Base-by-base conservation (phyloP, 352 stramenopile genomes). In the Phytophthora aleatoria region DNA sequence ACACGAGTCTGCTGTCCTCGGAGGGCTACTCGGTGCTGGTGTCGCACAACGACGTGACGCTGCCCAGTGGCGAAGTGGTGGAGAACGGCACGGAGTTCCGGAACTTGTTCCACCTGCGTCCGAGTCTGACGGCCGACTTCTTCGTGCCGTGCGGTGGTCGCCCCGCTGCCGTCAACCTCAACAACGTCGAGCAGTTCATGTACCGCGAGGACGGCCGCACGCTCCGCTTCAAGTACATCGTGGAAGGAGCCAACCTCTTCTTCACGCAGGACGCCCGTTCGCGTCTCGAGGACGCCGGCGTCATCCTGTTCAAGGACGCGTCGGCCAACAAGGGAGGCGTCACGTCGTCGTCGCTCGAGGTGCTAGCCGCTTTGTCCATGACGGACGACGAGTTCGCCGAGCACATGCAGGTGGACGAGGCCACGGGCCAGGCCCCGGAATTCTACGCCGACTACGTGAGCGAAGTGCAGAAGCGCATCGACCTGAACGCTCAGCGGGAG, bases 221-320 rank as follows among this genome's bases (percentile, higher is more conserved):
- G 41, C 93, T 97, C 24, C 96, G 89, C 2, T 96, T 92, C 64
- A 90, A 90, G 61, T 91, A 99, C 59, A 98, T 99, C 54, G 97
- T 99, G 2, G 97, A 99, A 77, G 97, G 96, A 16, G 97, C 97
- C 44, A 99, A 99, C 80, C 79, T 99, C 27, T 99, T 99, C 76
- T 88, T 99, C 59, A 99, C 95, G 16, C 85, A 94, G 50, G 96
- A 98, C 72, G 97, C 97, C 11, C 90, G 97, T 47, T 73, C 98
- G 53, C 85, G 85, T 50, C 80, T 99, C 3, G 89, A 99, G 35
- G 87, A 99, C 54, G 96, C 94, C 9, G 95, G 96, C 36, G 96
- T 99, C 30, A 83, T 98, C 7, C 95, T 99, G 67, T 97, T 97
- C 61, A 99, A 99, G 83, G 97, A 99, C 68, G 97, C 92, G 1